These are phyloP conservation scores for Oryza nivara DNA, from an alignment of 176 grass and related monocot genomes.

Conservation along the genomic window DNA sequence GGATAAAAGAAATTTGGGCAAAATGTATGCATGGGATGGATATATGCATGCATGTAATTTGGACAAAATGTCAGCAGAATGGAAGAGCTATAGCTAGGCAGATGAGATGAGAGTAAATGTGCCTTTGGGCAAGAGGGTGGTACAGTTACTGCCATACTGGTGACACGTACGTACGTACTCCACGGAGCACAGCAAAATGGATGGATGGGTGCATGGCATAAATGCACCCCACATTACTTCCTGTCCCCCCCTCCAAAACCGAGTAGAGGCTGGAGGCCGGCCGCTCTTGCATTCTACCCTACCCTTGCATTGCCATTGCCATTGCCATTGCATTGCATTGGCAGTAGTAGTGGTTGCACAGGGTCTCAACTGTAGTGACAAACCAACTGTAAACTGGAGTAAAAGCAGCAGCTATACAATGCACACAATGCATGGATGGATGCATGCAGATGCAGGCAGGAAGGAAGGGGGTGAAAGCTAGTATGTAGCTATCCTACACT, in stretches of 20 bases:
- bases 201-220: conserved; percentile 31
- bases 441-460: background rate
- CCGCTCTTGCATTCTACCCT: background rate
- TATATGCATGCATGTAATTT: background rate
- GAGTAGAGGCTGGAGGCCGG: background rate
- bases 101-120: conserved; percentile 32
- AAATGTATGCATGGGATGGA: no score
- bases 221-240: conserved; percentile 34
- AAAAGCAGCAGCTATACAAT: background rate
- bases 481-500: background rate
- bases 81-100: background rate
- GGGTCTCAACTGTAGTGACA: background rate
- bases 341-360: background rate
- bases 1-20: no score
- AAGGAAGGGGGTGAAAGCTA: background rate
- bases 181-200: conserved; percentile 41
- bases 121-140: background rate
- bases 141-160: background rate
- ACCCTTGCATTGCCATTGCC: background rate
- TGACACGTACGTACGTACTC: conserved; percentile 29
- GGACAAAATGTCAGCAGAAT: conserved; percentile 15
- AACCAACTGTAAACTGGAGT: background rate
- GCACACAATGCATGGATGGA: background rate
- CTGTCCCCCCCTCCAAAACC: conserved; percentile 32
- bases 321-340: background rate